Evolutionary conservation across 1,284 basidiomycete genomes (phyloP).

Genomic region (Neotropicomus parvogracilis): DNA sequence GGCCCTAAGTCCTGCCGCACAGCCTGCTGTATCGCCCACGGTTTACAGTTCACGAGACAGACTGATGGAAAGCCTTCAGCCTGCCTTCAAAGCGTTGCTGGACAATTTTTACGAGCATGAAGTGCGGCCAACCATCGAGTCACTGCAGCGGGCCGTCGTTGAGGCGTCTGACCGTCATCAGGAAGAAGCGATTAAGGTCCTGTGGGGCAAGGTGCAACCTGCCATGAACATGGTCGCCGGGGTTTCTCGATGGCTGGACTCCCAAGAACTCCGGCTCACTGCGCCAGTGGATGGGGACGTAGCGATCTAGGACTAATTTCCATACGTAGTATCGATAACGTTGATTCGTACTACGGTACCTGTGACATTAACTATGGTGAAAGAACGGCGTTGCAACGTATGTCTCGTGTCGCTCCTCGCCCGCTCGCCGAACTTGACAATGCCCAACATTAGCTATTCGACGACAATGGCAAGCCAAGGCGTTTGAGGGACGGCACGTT

Average conservation of each 20-base stretch:
- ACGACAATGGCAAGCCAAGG: constrained; percentile 29
- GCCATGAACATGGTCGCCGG: constrained; percentile 33
- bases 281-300: constrained; percentile 17
- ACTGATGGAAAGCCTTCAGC: constrained; percentile 22
- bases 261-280: constrained; percentile 27
- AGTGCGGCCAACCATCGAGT: constrained; percentile 18
- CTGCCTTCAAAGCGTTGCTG: constrained; percentile 18
- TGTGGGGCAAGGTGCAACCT: constrained; percentile 30
- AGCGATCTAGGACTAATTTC: constrained; percentile 4
- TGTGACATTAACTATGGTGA: constrained; percentile 5
- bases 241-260: constrained; percentile 31
- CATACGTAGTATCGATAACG: constrained; percentile 15
- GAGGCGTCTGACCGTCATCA: constrained; percentile 22
- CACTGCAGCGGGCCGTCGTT: constrained; percentile 13
- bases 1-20: neutral
- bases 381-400: constrained; percentile 32
- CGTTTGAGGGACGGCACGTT: constrained; percentile 18
- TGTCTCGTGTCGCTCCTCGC: constrained; percentile 12
- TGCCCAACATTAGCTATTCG: constrained; percentile 21
- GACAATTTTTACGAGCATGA: constrained; percentile 26
- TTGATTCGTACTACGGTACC: constrained; percentile 20
- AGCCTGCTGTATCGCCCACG: neutral
- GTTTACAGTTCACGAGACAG: constrained; percentile 6
- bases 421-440: constrained; percentile 9
- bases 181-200: constrained; percentile 22